These are phyloP conservation scores for Collybia nuda DNA, from an alignment of 768 basidiomycete genomes.

Conservation along the genomic window DNA sequence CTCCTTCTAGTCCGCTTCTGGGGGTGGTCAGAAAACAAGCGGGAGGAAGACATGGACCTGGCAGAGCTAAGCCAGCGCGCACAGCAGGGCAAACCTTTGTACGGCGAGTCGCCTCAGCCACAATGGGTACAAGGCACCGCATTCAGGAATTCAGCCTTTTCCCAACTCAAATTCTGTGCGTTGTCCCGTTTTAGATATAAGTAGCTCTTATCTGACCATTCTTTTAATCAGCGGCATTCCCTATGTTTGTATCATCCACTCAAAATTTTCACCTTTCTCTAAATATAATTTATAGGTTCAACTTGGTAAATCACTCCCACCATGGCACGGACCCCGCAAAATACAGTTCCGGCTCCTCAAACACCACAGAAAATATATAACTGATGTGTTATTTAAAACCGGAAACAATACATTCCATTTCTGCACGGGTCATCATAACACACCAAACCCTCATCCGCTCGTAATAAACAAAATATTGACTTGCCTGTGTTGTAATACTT, in stretches of 20 bases:
- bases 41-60: constrained; percentile 76
- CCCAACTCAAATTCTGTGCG: constrained; percentile 91
- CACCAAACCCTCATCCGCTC: too few relatives aligned
- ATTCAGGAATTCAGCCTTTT: constrained; percentile 85
- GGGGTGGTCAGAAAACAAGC: constrained; percentile 90
- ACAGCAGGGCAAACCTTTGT: constrained; percentile 77
- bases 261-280: neutral
- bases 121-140: constrained; percentile 87
- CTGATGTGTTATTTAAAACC: neutral
- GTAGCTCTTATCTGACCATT: constrained; percentile 9
- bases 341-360: constrained; percentile 52
- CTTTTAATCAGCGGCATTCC: constrained; percentile 56
- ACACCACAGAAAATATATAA: constrained; percentile 20
- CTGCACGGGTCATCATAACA: too few relatives aligned
- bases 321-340: constrained; percentile 87
- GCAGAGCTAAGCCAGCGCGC: constrained; percentile 77
- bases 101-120: constrained; percentile 82
- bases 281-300: constrained; percentile 65
- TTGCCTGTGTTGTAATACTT: too few relatives aligned
- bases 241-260: constrained; percentile 53
- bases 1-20: constrained; percentile 81
- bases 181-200: constrained; percentile 14
- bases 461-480: too few relatives aligned
- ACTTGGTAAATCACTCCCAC: constrained; percentile 87
- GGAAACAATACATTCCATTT: too few relatives aligned